phyloP scores from a whole-genome alignment of 805 yeast genomes.

The Candida silvicultrix region DNA sequence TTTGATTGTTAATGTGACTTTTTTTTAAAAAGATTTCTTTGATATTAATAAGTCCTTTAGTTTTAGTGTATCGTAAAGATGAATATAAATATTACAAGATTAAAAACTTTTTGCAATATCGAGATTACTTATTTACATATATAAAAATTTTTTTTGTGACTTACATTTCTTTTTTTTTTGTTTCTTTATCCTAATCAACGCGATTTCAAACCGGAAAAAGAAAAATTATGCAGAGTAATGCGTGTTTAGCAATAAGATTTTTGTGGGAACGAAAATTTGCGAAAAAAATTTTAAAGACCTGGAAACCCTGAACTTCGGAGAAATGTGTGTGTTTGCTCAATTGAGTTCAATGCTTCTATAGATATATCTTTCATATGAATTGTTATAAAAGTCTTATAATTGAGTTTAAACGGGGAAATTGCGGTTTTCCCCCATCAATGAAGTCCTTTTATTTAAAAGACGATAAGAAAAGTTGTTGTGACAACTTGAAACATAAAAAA shows the following conservation, averaged over 20 bases:
- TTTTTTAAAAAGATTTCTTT: not conserved
- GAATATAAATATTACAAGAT: not conserved
- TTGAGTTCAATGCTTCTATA: not conserved
- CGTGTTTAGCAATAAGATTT: not conserved
- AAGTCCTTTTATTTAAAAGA: too few relatives aligned
- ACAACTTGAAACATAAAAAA: not conserved
- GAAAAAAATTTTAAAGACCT: not conserved
- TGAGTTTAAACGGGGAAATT: not conserved
- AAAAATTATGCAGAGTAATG: not conserved
- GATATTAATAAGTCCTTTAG: too few relatives aligned
- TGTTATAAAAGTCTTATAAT: not conserved
- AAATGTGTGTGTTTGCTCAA: not conserved
- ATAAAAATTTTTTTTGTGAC: not conserved
- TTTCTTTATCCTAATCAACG: not conserved
- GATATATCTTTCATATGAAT: not conserved
- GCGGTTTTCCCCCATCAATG: not conserved
- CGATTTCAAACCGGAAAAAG: not conserved
- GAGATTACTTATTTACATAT: not conserved
- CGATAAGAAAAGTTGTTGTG: not conserved
- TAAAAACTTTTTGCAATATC: too few relatives aligned
- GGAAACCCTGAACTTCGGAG: not conserved
- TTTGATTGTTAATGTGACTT: too few relatives aligned
- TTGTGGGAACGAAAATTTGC: not conserved
- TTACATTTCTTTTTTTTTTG: not conserved
- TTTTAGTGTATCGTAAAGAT: not conserved